Evolutionary conservation across 2,329 filamentous ascomycete genomes (phyloP).

Genomic region (Aureobasidium vineae): DNA sequence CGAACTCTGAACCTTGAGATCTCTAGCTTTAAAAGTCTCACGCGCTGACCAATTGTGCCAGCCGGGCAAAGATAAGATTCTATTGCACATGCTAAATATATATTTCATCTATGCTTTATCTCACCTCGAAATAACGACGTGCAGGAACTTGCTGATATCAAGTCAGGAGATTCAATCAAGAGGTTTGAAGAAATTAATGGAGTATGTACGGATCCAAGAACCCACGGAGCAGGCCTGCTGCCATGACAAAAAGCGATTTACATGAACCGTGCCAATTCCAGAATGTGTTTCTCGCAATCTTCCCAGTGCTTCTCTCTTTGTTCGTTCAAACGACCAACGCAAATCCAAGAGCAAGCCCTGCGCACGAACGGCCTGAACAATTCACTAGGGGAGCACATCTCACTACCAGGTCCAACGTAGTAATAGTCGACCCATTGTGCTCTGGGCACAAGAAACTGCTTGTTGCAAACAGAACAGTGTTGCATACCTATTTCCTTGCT

Average conservation of each 20-base stretch:
- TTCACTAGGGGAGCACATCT: constrained; percentile 30
- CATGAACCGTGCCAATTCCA: not conserved
- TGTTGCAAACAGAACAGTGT: constrained; percentile 37
- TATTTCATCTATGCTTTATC: too few relatives aligned
- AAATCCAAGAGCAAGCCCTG: constrained; percentile 37
- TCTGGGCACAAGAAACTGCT: constrained; percentile 35
- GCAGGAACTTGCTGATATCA: not conserved
- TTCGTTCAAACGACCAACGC: constrained; percentile 28
- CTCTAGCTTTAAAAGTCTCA: constrained; percentile 23
- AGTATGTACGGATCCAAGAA: constrained; percentile 6
- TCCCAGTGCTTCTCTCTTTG: constrained; percentile 12
- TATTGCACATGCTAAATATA: too few relatives aligned
- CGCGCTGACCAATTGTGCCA: constrained; percentile 27
- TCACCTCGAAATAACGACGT: too few relatives aligned
- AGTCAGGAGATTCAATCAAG: not conserved
- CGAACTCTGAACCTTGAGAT: constrained; percentile 27
- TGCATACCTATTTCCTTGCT: constrained; percentile 33
- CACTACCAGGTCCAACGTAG: constrained; percentile 29
- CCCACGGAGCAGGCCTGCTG: constrained; percentile 12
- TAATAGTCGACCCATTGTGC: constrained; percentile 43
- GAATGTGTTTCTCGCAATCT: constrained; percentile 5
- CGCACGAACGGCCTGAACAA: constrained; percentile 38
- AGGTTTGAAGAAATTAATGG: not conserved
- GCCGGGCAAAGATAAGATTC: constrained; percentile 23
- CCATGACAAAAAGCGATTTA: not conserved